These are phyloP conservation scores for Penicillium sumatraense DNA, from an alignment of 2,329 filamentous ascomycete species.

Conservation along the genomic window DNA sequence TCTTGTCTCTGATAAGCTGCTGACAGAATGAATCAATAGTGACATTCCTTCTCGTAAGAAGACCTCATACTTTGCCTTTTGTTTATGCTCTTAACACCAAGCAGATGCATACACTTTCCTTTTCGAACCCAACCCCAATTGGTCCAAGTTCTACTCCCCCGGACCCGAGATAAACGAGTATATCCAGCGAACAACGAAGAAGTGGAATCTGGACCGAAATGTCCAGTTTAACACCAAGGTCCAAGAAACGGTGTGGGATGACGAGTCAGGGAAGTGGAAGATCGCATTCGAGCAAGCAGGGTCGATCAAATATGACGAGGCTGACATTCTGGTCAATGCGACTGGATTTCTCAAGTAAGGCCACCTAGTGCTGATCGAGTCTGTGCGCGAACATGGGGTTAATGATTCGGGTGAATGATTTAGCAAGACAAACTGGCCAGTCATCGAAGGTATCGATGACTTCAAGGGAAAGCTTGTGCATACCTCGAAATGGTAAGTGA, in stretches of 20 bases:
- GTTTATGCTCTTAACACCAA: not conserved
- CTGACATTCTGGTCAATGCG: constrained; percentile 31
- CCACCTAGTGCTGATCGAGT: no score
- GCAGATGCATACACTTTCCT: constrained; percentile 41
- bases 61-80: constrained; percentile 14
- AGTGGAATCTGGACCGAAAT: constrained; percentile 45
- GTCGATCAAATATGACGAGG: constrained; percentile 31
- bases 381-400: no score
- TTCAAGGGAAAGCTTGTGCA: constrained; percentile 9
- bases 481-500: not conserved
- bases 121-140: constrained; percentile 50
- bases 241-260: constrained; percentile 44
- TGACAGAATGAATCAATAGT: not conserved
- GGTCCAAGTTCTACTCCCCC: constrained; percentile 47
- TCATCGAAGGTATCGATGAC: not conserved
- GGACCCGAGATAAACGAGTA: constrained; percentile 50
- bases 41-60: constrained; percentile 37
- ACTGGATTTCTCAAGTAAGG: constrained; percentile 1
- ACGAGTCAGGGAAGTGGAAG: constrained; percentile 40
- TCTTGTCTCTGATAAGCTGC: not conserved
- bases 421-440: constrained; percentile 1
- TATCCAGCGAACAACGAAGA: constrained; percentile 42
- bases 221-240: constrained; percentile 46
- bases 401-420: not conserved
- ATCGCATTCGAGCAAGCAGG: constrained; percentile 36